phyloP scores from a whole-genome alignment of 371 early-diverging fungal genomes.

The Amoeboaphelidium occidentale region DNA sequence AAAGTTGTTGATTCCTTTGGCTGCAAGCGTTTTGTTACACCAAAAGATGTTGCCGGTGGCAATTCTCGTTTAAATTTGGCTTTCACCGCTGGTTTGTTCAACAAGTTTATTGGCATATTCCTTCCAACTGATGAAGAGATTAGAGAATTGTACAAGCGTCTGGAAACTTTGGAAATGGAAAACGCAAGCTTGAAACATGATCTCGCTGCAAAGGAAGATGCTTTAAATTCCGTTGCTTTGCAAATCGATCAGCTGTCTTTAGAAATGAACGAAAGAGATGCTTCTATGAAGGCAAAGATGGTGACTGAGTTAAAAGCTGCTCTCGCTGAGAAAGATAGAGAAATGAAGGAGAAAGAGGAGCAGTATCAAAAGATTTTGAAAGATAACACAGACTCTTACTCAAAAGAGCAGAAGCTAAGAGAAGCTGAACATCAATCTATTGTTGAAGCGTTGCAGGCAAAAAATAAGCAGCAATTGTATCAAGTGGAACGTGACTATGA shows the following conservation, averaged over 20 bases:
- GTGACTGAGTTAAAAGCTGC: background rate
- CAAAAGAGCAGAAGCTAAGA: background rate
- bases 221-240: background rate
- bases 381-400: background rate
- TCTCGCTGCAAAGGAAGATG: background rate
- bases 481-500: background rate
- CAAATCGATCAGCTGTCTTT: too few species aligned
- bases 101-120: constrained; percentile 9
- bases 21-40: background rate
- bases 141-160: background rate
- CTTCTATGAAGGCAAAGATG: too few species aligned
- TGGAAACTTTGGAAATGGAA: background rate
- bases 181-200: background rate
- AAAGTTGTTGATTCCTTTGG: background rate
- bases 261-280: too few species aligned
- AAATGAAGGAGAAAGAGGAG: too few species aligned
- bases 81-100: constrained; percentile 10
- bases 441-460: background rate
- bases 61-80: constrained; percentile 8
- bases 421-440: background rate
- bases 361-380: background rate
- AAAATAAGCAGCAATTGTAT: background rate
- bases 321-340: background rate
- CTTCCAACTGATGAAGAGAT: constrained; percentile 9
- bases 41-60: constrained; percentile 6